Evolutionary conservation across 345 rosid species (phyloP), one percentile per base, ranked within the genome.

Genomic region (Melaleuca quinquenervia): DNA sequence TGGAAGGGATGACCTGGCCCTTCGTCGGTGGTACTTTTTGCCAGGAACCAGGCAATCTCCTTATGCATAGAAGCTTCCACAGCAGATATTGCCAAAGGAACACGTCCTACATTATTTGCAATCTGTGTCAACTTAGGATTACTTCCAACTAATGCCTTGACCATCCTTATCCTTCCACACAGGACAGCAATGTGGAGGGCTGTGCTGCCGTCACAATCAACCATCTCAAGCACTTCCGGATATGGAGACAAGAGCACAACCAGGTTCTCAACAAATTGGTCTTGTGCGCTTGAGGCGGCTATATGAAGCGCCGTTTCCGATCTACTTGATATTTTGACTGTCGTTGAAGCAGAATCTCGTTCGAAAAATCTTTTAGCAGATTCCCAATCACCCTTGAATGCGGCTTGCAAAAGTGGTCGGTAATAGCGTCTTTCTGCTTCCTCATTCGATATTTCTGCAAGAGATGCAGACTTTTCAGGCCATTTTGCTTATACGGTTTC

Each of bases 151-250:
- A 56, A 56, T 56, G 27, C 6, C 29, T 10, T 2, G 15, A 56
- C 62, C 62, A 56, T 56, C 62, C 62, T 56, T 56, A 56, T 26
- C 1, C 6, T 56, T 5, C 29, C 29, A 24, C 29, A 10, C 15
- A 26, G 62, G 14, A 26, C 29, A 26, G 62, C 27, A 11, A 0
- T 11, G 62, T 56, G 62, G 29, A 56, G 62, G 29, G 62, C 29
- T 56, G 62, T 56, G 29, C 62, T 0, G 3, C 62, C 62, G 2
- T 26, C 15, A 26, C 62, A 24, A 56, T 56, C 62, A 24, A 26
- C 29, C 29, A 0, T 0, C 5, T 56, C 64, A 26, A 56, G 32
- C 3, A 0, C 29, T 11, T 26, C 16, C 0, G 29, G 64, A 26
- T 56, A 0, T 6, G 16, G 3, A 58, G 15, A n/a, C 3, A 58